Evolutionary conservation across 371 early-diverging fungal species (phyloP).

Genomic region (Apophysomyces ossiformis): DNA sequence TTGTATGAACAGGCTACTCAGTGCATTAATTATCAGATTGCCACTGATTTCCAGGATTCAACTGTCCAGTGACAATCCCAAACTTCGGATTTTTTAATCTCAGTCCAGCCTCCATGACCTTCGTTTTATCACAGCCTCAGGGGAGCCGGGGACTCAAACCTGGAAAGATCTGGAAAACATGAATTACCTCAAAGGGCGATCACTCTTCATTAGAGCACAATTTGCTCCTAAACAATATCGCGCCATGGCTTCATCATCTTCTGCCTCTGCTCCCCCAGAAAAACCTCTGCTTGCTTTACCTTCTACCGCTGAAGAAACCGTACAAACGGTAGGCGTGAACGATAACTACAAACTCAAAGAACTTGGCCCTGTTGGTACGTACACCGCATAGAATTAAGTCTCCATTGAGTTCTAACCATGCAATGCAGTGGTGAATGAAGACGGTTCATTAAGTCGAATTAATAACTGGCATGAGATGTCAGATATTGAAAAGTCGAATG

Average conservation of each 20-base stretch:
- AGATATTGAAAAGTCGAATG: slow-evolving; percentile 67
- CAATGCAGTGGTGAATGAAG: slow-evolving; percentile 59
- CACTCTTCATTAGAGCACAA: not conserved
- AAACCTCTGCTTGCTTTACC: slow-evolving; percentile 57
- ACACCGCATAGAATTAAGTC: not conserved
- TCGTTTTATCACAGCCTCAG: no score
- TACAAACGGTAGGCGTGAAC: slow-evolving; percentile 45
- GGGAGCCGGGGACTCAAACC: not conserved
- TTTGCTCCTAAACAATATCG: not conserved
- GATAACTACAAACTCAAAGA: slow-evolving; percentile 57
- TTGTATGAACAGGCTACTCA: no score
- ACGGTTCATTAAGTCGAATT: slow-evolving; percentile 75
- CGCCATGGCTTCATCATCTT: slow-evolving; percentile 13
- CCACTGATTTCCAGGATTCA: no score
- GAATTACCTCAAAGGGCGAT: not conserved
- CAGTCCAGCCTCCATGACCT: no score
- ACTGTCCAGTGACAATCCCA: no score
- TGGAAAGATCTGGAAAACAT: slow-evolving; percentile 9
- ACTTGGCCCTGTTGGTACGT: slow-evolving; percentile 61
- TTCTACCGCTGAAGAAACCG: slow-evolving; percentile 51
- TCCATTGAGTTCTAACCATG: not conserved
- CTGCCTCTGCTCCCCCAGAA: slow-evolving; percentile 11
- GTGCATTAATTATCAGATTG: no score
- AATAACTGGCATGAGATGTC: slow-evolving; percentile 77
- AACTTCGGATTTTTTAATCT: no score